phyloP scores from a whole-genome alignment of 768 basidiomycete species.

The Trametes cingulata region DNA sequence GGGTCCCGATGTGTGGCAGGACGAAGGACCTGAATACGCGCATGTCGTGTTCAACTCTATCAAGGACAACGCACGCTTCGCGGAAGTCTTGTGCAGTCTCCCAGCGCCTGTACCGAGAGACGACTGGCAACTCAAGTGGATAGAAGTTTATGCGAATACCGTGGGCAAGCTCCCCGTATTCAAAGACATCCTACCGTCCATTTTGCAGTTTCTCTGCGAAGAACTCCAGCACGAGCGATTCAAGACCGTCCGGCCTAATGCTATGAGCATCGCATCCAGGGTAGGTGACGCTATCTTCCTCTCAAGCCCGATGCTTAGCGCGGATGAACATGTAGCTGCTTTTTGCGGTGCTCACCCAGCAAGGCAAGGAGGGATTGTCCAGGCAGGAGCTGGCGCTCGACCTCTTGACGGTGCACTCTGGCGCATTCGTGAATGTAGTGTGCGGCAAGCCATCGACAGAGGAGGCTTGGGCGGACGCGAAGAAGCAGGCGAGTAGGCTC shows the following conservation, averaged over 20 bases:
- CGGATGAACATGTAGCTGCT: conserved; percentile 31
- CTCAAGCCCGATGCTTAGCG: background rate
- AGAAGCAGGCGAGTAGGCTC: conserved; percentile 45
- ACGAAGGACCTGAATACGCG: conserved; percentile 71
- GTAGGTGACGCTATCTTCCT: conserved; percentile 44
- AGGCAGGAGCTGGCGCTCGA: conserved; percentile 35
- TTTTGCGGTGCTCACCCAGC: conserved; percentile 35
- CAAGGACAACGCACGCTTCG: conserved; percentile 70
- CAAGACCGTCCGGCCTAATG: conserved; percentile 53
- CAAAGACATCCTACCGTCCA: conserved; percentile 65
- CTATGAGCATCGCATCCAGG: conserved; percentile 59
- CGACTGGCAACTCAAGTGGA: conserved; percentile 34
- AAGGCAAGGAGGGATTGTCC: conserved; percentile 29
- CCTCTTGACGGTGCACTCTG: conserved; percentile 53
- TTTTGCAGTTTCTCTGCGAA: conserved; percentile 74
- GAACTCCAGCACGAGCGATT: conserved; percentile 81
- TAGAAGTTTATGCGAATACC: conserved; percentile 27
- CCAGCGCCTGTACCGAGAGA: conserved; percentile 24
- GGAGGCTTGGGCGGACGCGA: conserved; percentile 43
- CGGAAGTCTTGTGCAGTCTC: conserved; percentile 43
- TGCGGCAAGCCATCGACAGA: conserved; percentile 42
- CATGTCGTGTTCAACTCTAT: conserved; percentile 80
- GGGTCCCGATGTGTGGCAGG: conserved; percentile 62
- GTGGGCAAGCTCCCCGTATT: conserved; percentile 21
- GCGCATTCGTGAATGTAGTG: conserved; percentile 47